Conservation (phyloP, 257 asterid species). For the Ocimum tenuiflorum region DNA sequence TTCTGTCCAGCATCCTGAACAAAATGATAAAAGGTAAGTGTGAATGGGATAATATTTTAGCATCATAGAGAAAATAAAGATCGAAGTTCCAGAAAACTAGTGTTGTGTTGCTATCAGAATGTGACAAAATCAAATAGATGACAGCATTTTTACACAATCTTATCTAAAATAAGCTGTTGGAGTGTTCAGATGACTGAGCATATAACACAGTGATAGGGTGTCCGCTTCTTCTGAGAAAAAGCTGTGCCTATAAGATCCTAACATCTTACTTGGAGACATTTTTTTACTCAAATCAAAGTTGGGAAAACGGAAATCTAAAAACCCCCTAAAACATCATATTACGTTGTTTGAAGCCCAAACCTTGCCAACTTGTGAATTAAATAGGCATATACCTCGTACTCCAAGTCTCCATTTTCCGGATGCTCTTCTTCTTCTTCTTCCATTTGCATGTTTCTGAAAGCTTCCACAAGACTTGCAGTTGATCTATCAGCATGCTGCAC, state of each 20-base stretch:
- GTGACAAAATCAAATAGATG: not conserved
- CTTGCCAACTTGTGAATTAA: not conserved
- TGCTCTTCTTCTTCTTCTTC: constrained; percentile 66
- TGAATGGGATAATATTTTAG: not conserved
- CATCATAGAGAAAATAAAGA: not conserved
- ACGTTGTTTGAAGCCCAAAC: not conserved
- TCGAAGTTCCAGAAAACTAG: not conserved
- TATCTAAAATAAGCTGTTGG: not conserved
- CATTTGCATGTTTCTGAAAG: constrained; percentile 66
- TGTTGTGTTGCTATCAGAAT: not conserved
- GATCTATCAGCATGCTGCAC: constrained; percentile 60
- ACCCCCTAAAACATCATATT: too few relatives aligned
- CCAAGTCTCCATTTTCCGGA: constrained; percentile 71
- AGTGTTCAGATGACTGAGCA: not conserved
- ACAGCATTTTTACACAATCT: not conserved
- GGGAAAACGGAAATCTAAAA: too few relatives aligned
- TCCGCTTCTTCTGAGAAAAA: not conserved
- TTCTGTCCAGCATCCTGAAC: constrained; percentile 46
- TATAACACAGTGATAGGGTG: not conserved
- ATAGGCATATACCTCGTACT: constrained; percentile 60
- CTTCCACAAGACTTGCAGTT: constrained; percentile 78
- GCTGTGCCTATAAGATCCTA: not conserved
- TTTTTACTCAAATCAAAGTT: too few relatives aligned
- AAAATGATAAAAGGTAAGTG: not conserved
- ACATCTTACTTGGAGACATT: not conserved